Base-by-base conservation (phyloP, 164 flowering plant genomes). In the Buxus sempervirens region DNA sequence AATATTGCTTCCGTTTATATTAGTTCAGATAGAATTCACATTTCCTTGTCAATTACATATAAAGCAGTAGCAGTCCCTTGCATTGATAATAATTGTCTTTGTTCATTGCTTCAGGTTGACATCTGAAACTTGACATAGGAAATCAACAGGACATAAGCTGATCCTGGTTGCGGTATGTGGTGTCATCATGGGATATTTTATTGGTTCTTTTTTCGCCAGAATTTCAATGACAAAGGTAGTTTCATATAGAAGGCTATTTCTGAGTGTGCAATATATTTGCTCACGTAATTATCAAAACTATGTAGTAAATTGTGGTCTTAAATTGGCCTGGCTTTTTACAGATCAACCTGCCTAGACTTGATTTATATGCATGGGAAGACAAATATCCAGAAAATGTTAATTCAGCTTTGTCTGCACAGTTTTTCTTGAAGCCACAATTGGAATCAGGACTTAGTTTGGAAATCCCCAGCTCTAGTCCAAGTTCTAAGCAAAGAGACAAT, bases 61-160 rank as follows among this genome's bases (percentile, higher is more conserved):
- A 25, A 38, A 32, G 10, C 58, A 19, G 9, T 27, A 12, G 38
- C 10, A 25, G 49, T 57, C 21, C 25, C 61, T 24, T 26, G 38
- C 38, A 32, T 32, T 24, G 28, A 7, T 24, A 5, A 58, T 2
- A 25, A 3, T 42, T 53, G 6, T 65, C 16, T 65, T 27, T 21
- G 18, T 65, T 20, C 20, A 26, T 12, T 27, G 12, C 26, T 65
- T 56, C 45, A 55, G 60, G 14, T 10, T 28, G 23, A 41, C 16
- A 55, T 7, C 21, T 21, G 13, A 54, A 27, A 24, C 45, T n/a
- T 56, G n/a, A 20, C 38, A 32, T 3, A 21, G 45, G 49, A 65
- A 55, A 66, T 66, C 28, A 42, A n/a, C 62, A 58, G 71, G 42
- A 45, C 23, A 7, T 45, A 59, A 22, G 57, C 71, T 68, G 41